Evolutionary conservation across 495 filamentous ascomycete genomes (phyloP), one percentile per base, ranked within the genome.

Genomic region (Oleoguttula mirabilis): DNA sequence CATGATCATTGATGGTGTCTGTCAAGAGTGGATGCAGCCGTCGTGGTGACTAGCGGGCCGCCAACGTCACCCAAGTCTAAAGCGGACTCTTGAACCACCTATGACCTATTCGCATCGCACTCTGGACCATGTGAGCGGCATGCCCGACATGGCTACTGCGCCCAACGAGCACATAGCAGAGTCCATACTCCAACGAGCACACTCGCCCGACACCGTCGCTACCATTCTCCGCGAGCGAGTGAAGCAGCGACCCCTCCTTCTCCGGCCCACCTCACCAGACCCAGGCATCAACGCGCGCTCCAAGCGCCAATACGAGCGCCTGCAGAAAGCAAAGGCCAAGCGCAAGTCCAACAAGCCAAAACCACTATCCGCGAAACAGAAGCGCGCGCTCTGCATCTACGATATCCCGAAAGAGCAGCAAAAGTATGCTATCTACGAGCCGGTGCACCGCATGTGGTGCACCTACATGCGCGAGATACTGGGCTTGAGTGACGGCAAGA

Each of bases 401-500:
- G 72, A 81, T 19, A 69, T 95, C 2, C 82, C 82, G 0, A 68
- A 69, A 43, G 61, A 67, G 21, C 70, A 75, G 39, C 76, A 72
- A 55, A 83, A 82, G 55, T 85, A 88, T 52, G 70, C 59, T 3
- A 67, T 88, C 4, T 98, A 87, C 60, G 72, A 76, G 48, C 76
- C 77, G 0, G 61, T 98, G 44, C 71, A 93, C 59, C 57, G 48
- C 20, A 66, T 98, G 56, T 98, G 90, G 90, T 51, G 77, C 4
- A 73, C 68, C 1, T 95, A 98, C 63, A 81, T 92, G 60, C 72
- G 75, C 48, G 83, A 88, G 45, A 62, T 88, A 0, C 55, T 94
- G 11, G 73, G 72, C 0, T 50, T 59, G 45, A 38, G 68, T 27
- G 64, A 65, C 30, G 59, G 52, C 0, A 66, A 63, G 16, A 66